Evolutionary conservation across 805 yeast species (phyloP), one percentile per base, ranked within the genome.

Genomic region (Millerozyma acaciae): DNA sequence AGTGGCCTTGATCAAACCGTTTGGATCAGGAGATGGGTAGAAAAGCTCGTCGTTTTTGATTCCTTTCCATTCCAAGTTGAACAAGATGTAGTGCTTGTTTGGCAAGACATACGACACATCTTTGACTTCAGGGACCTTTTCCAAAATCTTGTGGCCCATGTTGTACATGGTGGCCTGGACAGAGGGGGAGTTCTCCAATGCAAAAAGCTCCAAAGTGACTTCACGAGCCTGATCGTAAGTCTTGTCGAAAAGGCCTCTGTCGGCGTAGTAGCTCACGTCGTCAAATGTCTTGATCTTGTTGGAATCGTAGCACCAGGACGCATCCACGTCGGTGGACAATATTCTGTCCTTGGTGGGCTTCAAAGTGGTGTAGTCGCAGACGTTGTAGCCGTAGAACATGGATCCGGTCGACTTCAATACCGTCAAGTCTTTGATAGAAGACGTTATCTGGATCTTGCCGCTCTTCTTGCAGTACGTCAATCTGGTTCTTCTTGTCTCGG

Each of bases 161-260:
- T 87, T 84, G 71, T 76, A 89, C 96, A 89, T 90, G 38, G 96
- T 89, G 28, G 95, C 96, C 68, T 89, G 97, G 29, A 89, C 97
- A 16, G 95, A 84, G n/a, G 96, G 78, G 7, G 95, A 85, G 60
- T 85, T 78, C 61, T 89, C 96, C 32, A 73, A 58, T 12, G 96
- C 96, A 60, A 89, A 89, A 38, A 72, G 70, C 34, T 77, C 81
- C 49, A 88, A 70, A 1, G 96, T 87, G 49, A 76, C 72, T 24
- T 65, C 67, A 50, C 86, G 74, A 13, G 86, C 93, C 9, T 57
- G 51, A n/a, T 65, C 55, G 58, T 72, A 84, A 20, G 83, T 74
- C 7, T 54, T 34, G 60, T 87, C 94, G 50, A 87, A 84, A 24
- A 73, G 58, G 10, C 81, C 84, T 14, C 65, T 56, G 44, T 73